These are phyloP conservation scores for Leucocoprinus birnbaumii DNA, from an alignment of 768 basidiomycete genomes.

Conservation along the genomic window DNA sequence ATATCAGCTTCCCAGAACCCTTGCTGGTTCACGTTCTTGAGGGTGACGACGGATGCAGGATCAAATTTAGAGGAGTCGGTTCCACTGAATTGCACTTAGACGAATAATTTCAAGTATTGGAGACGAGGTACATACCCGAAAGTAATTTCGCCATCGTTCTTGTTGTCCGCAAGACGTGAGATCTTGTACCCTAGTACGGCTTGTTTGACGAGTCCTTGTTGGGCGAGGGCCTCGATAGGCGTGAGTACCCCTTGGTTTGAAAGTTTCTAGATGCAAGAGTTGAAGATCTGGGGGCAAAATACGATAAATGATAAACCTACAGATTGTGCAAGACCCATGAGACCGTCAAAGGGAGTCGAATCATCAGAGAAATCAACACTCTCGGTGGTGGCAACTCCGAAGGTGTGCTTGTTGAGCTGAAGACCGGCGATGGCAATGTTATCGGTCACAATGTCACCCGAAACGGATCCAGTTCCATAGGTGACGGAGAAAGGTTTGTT, in stretches of 20 bases:
- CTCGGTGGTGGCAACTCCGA: slow-evolving; percentile 60
- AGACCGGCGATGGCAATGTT: slow-evolving; percentile 56
- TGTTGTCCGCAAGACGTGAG: slow-evolving; percentile 64
- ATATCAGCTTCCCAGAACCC: slow-evolving; percentile 85
- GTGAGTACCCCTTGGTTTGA: slow-evolving; percentile 66
- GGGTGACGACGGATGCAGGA: slow-evolving; percentile 49
- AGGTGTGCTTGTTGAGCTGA: slow-evolving; percentile 45
- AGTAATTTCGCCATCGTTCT: slow-evolving; percentile 79
- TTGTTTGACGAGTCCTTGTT: slow-evolving; percentile 51
- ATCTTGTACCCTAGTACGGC: slow-evolving; percentile 83
- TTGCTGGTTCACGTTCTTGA: slow-evolving; percentile 58
- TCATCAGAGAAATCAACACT: slow-evolving; percentile 39
- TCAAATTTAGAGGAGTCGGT: slow-evolving; percentile 62
- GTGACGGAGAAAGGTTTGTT: slow-evolving; percentile 44
- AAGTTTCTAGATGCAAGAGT: slow-evolving; percentile 36
- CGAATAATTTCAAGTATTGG: neutral
- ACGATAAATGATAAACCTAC: slow-evolving; percentile 33
- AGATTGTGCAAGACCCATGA: slow-evolving; percentile 56
- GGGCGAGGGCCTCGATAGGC: slow-evolving; percentile 68
- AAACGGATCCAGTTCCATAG: slow-evolving; percentile 55
- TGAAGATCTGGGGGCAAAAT: neutral
- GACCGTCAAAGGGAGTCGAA: slow-evolving; percentile 48
- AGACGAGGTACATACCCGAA: slow-evolving; percentile 39
- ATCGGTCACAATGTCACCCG: slow-evolving; percentile 58
- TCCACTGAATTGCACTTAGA: slow-evolving; percentile 21